Base-by-base conservation (phyloP, 2,329 filamentous ascomycete species). In the Sclerotinia glacialis region DNA sequence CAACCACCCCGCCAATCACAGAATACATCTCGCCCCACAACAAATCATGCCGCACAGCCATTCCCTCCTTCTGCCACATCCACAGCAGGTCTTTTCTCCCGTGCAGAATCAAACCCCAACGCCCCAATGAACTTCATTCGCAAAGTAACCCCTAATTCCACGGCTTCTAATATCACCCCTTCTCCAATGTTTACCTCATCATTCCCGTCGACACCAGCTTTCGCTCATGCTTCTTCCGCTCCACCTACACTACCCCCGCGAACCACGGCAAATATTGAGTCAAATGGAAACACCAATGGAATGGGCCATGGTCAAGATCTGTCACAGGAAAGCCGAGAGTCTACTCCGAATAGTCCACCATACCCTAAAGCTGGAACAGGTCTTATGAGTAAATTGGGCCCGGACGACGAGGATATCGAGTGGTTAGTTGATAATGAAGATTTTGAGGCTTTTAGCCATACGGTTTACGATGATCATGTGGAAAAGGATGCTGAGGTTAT, bases 351-450 rank as follows among this genome's bases (percentile, higher is more conserved):
- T 55, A 86, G 87, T 72, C 82, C 85, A 37, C 81, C 87, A 53
- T 89, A 89, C 70, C 87, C 87, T 0, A 83, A 83, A 69, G 80
- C 87, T 8, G 88, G 87, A 1, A 82, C 87, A 65, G 87, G 88
- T 2, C 78, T 90, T 37, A 82, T 77, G 76, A 71, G 73, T 9
- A 77, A 80, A 31, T 73, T 89, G 26, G 80, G 83, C 8, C 81
- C 82, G 0, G 84, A 88, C 70, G 80, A 80, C 23, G 82, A 85
- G 34, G 86, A 89, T 73, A 71, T 87, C 49, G 80, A 86, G 67
- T 88, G 87, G 79, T 75, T 90, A 31, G 82, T 86, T 9, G 87
- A 89, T 71, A 84, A 86, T 60, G 71, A 68, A 42, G 76, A 76
- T 69, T 76, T 73, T 60, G 72, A 74, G 16, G 73, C 73, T 11